Evolutionary conservation across 257 asterid genomes (phyloP).

Genomic region (Primulina tabacum): DNA sequence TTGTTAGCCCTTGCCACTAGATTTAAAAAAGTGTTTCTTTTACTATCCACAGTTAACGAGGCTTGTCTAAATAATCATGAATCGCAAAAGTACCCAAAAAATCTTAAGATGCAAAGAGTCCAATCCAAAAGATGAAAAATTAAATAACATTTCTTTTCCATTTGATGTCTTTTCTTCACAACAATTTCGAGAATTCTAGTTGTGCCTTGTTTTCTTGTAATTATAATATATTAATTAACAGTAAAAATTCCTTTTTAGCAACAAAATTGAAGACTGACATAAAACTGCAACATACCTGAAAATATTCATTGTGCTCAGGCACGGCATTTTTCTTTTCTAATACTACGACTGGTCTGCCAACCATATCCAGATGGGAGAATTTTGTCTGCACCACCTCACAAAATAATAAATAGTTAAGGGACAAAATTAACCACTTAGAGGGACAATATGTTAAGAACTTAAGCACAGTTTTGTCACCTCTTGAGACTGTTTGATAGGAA

Average conservation of each 20-base stretch:
- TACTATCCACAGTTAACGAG: background rate
- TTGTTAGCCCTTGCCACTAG: background rate
- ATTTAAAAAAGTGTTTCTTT: too few species aligned
- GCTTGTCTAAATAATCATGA: background rate
- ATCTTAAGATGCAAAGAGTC: background rate
- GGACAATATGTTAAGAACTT: conserved; percentile 6
- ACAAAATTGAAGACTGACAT: background rate
- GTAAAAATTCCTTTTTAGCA: background rate
- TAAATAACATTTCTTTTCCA: background rate
- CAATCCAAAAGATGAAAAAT: background rate
- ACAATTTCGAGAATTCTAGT: conserved; percentile 10
- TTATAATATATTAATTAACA: background rate
- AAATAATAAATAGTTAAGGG: conserved; percentile 28
- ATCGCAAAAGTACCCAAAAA: background rate
- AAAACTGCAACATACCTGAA: conserved; percentile 57
- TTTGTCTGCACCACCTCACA: conserved; percentile 56
- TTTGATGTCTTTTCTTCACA: conserved; percentile 10
- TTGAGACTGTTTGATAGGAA: conserved; percentile 56
- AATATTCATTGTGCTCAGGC: conserved; percentile 85
- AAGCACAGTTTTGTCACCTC: conserved; percentile 51
- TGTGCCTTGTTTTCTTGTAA: conserved; percentile 9
- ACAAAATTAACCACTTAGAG: conserved; percentile 16
- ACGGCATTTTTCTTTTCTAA: conserved; percentile 78
- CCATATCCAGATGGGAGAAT: conserved; percentile 82
- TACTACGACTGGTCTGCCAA: conserved; percentile 88